Evolutionary conservation across 1,139 yeast genomes (phyloP), one percentile per base, ranked within the genome.

Genomic region (Taphrina wiesneri): DNA sequence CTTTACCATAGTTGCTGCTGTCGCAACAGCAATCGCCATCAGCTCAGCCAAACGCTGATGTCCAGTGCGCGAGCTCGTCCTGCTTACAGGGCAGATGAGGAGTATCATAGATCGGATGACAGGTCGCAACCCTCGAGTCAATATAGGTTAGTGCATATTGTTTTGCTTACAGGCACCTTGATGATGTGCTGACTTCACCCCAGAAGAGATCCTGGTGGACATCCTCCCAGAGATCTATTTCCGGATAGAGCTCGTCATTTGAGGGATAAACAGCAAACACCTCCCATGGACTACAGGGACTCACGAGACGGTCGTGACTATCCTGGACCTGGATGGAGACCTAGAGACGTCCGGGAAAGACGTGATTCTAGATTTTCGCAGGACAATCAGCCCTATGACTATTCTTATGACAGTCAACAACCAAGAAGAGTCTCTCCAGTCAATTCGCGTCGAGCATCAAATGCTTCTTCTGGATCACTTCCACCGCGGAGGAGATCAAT

Each of bases 31-130:
- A n/a, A n/a, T n/a, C 19, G 43, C 19, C 43, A 39, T 39, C 43
- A 39, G 43, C 43, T 39, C 43, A 39, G 6, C 17, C 19, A 4
- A 19, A 13, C 43, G 43, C 49, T 23, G 21, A 54, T 54, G 59
- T 54, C 59, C 25, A 26, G 47, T 25, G 59, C 59, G 49, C 59
- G 59, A 4, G 49, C 46, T 54, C 32, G 59, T 15, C 21, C 19
- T 54, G 41, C 15, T 1, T 54, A 54, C 17, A 36, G 59, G 2
- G 11, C 56, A 17, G 45, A 28, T 49, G 34, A 30, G 17, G 59
- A 39, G 11, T 39, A 41, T 25, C 15, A 25, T 17, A 36, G 59
- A 25, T 36, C 59, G n/a, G 59, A 54, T 54, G 59, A 39, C 26
- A 36, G 49, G 23, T 32, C 34, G 17, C 46, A 15, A 15, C 28